These are phyloP conservation scores for Exophiala bonariae DNA, from an alignment of 2,329 filamentous ascomycete genomes.

Conservation along the genomic window DNA sequence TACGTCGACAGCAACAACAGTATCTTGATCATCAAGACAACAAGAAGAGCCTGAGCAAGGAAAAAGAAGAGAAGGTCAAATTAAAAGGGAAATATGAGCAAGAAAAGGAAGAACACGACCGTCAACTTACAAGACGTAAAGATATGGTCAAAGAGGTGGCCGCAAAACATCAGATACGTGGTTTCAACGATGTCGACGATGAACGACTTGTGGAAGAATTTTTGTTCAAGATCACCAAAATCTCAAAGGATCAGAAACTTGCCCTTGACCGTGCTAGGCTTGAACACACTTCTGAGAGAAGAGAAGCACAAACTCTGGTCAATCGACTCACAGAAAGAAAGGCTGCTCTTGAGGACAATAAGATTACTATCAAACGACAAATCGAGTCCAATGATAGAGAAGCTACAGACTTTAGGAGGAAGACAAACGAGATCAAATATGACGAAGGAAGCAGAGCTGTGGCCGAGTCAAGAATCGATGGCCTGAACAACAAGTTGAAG, in stretches of 20 bases:
- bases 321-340: slow-evolving; percentile 74
- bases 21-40: slow-evolving; percentile 64
- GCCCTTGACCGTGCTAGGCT: slow-evolving; percentile 73
- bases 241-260: slow-evolving; percentile 74
- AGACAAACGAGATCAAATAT: slow-evolving; percentile 70
- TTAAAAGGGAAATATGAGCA: slow-evolving; percentile 73
- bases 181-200: slow-evolving; percentile 76
- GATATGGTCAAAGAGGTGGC: slow-evolving; percentile 77
- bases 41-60: slow-evolving; percentile 36
- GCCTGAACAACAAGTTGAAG: slow-evolving; percentile 64
- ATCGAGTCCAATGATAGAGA: slow-evolving; percentile 74
- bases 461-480: slow-evolving; percentile 71
- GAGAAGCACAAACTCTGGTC: slow-evolving; percentile 69
- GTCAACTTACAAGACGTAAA: slow-evolving; percentile 70
- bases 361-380: slow-evolving; percentile 69
- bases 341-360: slow-evolving; percentile 71
- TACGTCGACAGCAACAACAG: slow-evolving; percentile 61
- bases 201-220: slow-evolving; percentile 75
- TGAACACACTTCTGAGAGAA: slow-evolving; percentile 72
- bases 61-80: slow-evolving; percentile 42
- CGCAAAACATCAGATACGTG: slow-evolving; percentile 73
- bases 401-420: slow-evolving; percentile 63
- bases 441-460: slow-evolving; percentile 83
- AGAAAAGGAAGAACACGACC: slow-evolving; percentile 82
- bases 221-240: slow-evolving; percentile 72